These are phyloP conservation scores for Aciculosporium take DNA, from an alignment of 2,329 filamentous ascomycete species.

Conservation along the genomic window DNA sequence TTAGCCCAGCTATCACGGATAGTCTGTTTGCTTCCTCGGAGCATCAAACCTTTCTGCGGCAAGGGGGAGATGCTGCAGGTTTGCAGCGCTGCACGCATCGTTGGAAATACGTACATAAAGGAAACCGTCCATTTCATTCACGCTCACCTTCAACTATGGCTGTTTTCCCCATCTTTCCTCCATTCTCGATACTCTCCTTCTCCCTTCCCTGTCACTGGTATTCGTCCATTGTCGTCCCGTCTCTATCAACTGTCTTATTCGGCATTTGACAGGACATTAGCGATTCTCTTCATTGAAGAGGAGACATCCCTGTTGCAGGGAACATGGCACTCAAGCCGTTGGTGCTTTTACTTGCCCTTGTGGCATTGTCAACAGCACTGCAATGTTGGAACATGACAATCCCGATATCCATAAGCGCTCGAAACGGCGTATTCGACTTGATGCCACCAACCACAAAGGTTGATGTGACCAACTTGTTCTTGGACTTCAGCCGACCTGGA, in stretches of 20 bases:
- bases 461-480: slow-evolving; percentile 41
- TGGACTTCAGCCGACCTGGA: slow-evolving; percentile 34
- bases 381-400: slow-evolving; percentile 37
- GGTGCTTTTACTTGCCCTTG: slow-evolving; percentile 12
- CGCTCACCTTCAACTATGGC: too few species aligned
- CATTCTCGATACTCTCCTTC: too few species aligned
- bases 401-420: slow-evolving; percentile 37
- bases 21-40: background rate
- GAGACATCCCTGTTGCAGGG: background rate
- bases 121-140: background rate
- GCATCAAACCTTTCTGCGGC: background rate
- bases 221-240: too few species aligned
- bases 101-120: background rate
- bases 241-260: too few species aligned
- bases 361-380: slow-evolving; percentile 18
- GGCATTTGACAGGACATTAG: too few species aligned
- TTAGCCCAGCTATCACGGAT: too few species aligned
- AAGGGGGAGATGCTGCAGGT: background rate
- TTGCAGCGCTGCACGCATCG: background rate
- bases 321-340: background rate
- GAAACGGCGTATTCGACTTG: slow-evolving; percentile 39
- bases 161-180: too few species aligned
- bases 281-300: too few species aligned
- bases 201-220: too few species aligned
- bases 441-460: slow-evolving; percentile 35